Evolutionary conservation across 73 alveolate species (phyloP).

Genomic region (Paramecium octaurelia): DNA sequence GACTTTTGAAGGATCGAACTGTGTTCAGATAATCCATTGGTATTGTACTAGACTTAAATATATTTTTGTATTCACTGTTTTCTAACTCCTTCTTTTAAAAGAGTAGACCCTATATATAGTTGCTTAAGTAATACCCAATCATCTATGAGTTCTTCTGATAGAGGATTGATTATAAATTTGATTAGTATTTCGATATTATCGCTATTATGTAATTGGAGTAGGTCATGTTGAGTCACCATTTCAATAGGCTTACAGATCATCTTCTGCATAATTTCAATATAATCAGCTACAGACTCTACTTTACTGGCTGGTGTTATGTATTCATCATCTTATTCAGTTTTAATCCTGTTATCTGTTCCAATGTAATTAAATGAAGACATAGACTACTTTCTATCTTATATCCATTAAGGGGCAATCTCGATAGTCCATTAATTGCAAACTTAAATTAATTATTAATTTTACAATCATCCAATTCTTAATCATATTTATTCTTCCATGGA

Average conservation of each 20-base stretch:
- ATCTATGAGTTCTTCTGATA: background rate
- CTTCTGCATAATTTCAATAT: background rate
- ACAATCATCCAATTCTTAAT: slow-evolving; percentile 12
- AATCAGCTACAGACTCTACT: background rate
- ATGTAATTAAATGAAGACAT: background rate
- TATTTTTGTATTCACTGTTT: background rate
- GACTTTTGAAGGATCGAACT: background rate
- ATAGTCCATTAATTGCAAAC: background rate
- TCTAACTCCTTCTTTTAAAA: background rate
- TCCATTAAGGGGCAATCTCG: background rate
- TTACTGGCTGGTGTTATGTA: slow-evolving; percentile 6
- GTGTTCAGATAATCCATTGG: background rate
- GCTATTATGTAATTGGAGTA: background rate
- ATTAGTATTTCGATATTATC: background rate
- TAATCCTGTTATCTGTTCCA: background rate
- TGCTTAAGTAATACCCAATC: background rate
- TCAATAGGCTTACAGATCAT: background rate
- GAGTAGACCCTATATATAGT: background rate
- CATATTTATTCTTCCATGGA: background rate
- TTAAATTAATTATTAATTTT: background rate
- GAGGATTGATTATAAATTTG: background rate
- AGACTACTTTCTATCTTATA: background rate
- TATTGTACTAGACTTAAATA: background rate
- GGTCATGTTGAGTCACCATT: background rate
- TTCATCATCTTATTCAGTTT: background rate